Percentiles rank a stretch among this genome's conserved stretches.
phyloP scores from a whole-genome alignment of 1,284 basidiomycete genomes.

The Rhodotorula sp. region DNA sequence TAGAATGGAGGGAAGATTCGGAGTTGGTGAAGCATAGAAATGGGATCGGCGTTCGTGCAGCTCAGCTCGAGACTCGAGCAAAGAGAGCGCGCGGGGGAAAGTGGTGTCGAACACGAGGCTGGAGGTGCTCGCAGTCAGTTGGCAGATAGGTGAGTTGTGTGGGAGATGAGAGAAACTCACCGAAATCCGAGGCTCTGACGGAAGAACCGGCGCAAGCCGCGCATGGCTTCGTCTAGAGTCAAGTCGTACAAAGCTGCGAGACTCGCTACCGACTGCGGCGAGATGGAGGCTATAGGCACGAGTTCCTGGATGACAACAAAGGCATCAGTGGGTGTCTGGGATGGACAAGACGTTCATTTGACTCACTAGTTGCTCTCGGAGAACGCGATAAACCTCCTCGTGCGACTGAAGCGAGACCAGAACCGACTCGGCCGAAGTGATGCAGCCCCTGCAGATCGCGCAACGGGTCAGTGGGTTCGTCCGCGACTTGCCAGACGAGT shows the following conservation, averaged over 20 bases:
- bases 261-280: conserved; percentile 89
- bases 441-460: conserved; percentile 72
- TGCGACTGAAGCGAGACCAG: conserved; percentile 97
- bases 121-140: neutral
- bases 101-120: conserved; percentile 80
- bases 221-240: conserved; percentile 24
- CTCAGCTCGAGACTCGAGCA: conserved; percentile 78
- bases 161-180: conserved; percentile 6
- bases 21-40: conserved; percentile 7
- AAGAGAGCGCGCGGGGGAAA: conserved; percentile 82
- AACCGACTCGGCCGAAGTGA: conserved; percentile 95
- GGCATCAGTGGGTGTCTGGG: too few relatives aligned
- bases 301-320: conserved; percentile 50
- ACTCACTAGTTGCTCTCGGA: conserved; percentile 52
- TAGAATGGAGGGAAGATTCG: conserved; percentile 9
- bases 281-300: conserved; percentile 76
- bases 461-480: too few relatives aligned
- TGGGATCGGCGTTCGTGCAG: conserved; percentile 63
- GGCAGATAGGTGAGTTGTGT: too few relatives aligned
- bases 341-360: too few relatives aligned
- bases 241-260: conserved; percentile 62
- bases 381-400: conserved; percentile 77
- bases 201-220: conserved; percentile 41
- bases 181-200: conserved; percentile 38
- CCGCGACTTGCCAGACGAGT: too few relatives aligned